Conservation (phyloP, 2,329 filamentous ascomycete genomes). For the Alternaria solani region DNA sequence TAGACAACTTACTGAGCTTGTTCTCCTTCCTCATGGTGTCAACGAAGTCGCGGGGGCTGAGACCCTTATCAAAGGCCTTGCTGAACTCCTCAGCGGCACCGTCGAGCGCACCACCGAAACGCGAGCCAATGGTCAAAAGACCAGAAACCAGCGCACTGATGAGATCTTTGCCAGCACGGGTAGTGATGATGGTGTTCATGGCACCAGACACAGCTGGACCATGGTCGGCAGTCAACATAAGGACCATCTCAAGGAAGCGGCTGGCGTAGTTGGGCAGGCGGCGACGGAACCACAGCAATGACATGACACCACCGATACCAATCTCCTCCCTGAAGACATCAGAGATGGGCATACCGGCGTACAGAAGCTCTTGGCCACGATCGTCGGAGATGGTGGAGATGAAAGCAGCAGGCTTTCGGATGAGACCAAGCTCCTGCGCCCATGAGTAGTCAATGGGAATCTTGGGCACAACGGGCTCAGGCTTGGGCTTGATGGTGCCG, state of each 20-base stretch:
- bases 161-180: slow-evolving; percentile 97
- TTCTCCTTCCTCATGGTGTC: slow-evolving; percentile 99
- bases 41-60: slow-evolving; percentile 98
- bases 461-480: slow-evolving; percentile 95
- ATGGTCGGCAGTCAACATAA: slow-evolving; percentile 99
- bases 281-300: slow-evolving; percentile 98
- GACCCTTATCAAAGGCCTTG: slow-evolving; percentile 96
- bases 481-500: slow-evolving; percentile 82
- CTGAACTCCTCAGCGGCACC: slow-evolving; percentile 98
- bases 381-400: slow-evolving; percentile 99
- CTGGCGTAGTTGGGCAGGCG: slow-evolving; percentile 94
- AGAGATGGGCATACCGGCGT: slow-evolving; percentile 99
- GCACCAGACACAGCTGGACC: slow-evolving; percentile 98
- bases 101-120: slow-evolving; percentile 97
- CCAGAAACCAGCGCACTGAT: slow-evolving; percentile 95
- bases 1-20: slow-evolving; percentile 79
- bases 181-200: slow-evolving; percentile 99
- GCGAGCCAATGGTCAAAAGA: slow-evolving; percentile 96
- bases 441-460: slow-evolving; percentile 99
- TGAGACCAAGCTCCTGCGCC: slow-evolving; percentile 98
- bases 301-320: slow-evolving; percentile 99
- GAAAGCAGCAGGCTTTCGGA: slow-evolving; percentile 99
- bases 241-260: slow-evolving; percentile 99
- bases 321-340: slow-evolving; percentile 99
- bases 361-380: slow-evolving; percentile 98